Percentiles rank a stretch among this genome's conserved stretches.
Conservation (phyloP, 768 basidiomycete species). For the Naematelia aurantialba region DNA sequence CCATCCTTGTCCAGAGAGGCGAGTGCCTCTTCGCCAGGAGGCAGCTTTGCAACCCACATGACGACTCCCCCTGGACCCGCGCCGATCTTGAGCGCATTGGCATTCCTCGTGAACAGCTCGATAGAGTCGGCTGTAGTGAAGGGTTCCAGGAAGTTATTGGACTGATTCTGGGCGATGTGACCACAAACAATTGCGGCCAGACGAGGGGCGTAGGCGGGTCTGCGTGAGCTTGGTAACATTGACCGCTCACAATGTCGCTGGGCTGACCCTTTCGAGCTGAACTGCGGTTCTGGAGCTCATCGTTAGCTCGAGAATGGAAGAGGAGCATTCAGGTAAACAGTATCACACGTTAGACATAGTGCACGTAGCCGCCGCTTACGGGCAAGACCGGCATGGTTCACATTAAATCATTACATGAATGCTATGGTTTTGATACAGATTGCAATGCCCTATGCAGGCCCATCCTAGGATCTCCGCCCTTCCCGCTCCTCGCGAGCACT, state of each 20-base stretch:
- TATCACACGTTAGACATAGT: neutral
- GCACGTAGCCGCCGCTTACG: neutral
- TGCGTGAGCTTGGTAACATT: neutral
- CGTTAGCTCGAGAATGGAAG: neutral
- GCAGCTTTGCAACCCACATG: constrained; percentile 16
- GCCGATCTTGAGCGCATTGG: neutral
- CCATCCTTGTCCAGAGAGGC: constrained; percentile 6
- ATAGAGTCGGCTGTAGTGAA: constrained; percentile 4
- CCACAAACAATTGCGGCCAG: constrained; percentile 5
- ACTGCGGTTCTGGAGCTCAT: neutral
- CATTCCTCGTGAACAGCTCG: constrained; percentile 11
- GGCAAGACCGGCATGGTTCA: neutral
- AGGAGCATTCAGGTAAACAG: neutral
- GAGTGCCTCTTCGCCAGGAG: neutral
- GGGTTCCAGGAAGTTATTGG: constrained; percentile 3
- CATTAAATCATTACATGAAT: too few relatives aligned
- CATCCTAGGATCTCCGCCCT: neutral
- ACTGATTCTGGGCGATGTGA: constrained; percentile 1
- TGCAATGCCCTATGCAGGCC: neutral
- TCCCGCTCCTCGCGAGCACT: neutral
- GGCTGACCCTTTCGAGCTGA: constrained; percentile 4
- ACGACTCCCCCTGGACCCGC: constrained; percentile 9
- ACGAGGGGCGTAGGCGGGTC: constrained; percentile 8
- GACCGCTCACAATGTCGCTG: constrained; percentile 10
- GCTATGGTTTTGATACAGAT: neutral